Evolutionary conservation across 2,329 filamentous ascomycete species (phyloP), one percentile per base, ranked within the genome.

Genomic region (Apiospora arundinis): DNA sequence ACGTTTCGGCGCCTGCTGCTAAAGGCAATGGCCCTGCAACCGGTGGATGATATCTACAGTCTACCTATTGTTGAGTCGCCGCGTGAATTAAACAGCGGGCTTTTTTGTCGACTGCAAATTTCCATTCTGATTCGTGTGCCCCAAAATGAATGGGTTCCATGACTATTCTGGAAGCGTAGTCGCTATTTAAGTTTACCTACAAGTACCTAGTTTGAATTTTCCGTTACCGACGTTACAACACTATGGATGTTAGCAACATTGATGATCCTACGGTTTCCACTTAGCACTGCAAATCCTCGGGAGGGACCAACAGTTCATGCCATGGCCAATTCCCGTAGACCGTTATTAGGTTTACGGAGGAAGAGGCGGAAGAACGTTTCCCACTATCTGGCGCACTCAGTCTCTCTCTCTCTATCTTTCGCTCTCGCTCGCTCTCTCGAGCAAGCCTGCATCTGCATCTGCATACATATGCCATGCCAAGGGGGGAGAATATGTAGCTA

Each of bases 301-400:
- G 52, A 60, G 14, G 52, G 52, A 11, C 52, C 52, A 60, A 28
- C 52, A 60, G 52, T 60, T 60, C 52, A 60, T 60, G 52, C 32
- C 28, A 37, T 37, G 28, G 18, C 52, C 25, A 4, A 49, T 37
- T 32, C 52, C 28, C 16, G 52, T 32, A 6, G 49, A 18, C 49
- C 23, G 40, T 25, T 25, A 56, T 32, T 37, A 60, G 37, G 25
- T 60, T 21, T 60, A 60, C 16, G 25, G 52, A 18, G 25, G 52
- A 18, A 21, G 25, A 60, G 52, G 3, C 6, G 32, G 32, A 16
- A 37, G 28, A 21, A 60, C 52, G 28, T 9, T 28, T 56, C 12
- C 42, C 42, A 45, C 42, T 45, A 16, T 45, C 42, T 45, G 12
- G 12, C 42, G 11, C 42, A 4, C 37, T 56, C 25, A 28, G 23